Conservation (phyloP, 768 basidiomycete genomes). For the Tulasnella calospora region DNA sequence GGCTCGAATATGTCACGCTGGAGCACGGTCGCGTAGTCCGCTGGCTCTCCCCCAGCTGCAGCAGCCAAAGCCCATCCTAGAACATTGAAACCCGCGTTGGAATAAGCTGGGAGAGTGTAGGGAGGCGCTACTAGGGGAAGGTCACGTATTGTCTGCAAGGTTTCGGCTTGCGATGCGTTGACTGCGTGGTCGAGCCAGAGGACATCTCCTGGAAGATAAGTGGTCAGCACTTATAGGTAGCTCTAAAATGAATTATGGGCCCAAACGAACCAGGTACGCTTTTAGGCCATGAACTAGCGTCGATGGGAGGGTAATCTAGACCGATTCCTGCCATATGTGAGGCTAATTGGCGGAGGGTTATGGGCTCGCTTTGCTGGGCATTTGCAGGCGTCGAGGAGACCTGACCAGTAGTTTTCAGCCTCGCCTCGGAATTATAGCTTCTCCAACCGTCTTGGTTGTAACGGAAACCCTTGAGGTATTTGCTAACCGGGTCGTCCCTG, state of each 20-base stretch:
- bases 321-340: constrained; percentile 38
- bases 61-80: constrained; percentile 41
- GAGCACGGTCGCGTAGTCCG: constrained; percentile 42
- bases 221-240: neutral
- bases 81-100: constrained; percentile 39
- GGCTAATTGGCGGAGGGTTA: constrained; percentile 28
- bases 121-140: constrained; percentile 43
- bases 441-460: constrained; percentile 31
- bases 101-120: constrained; percentile 45
- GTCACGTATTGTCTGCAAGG: neutral
- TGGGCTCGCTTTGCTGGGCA: constrained; percentile 8
- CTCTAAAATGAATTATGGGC: no score
- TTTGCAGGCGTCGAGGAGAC: neutral
- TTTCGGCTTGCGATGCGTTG: neutral
- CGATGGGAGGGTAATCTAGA: constrained; percentile 39
- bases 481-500: constrained; percentile 52
- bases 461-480: constrained; percentile 42
- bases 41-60: constrained; percentile 1
- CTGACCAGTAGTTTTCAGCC: neutral
- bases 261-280: constrained; percentile 14
- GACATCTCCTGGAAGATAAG: neutral
- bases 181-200: neutral
- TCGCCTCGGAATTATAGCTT: neutral
- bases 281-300: constrained; percentile 42
- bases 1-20: constrained; percentile 50